Evolutionary conservation across 805 yeast genomes (phyloP).

Genomic region (Saccharomycodes ludwigii): DNA sequence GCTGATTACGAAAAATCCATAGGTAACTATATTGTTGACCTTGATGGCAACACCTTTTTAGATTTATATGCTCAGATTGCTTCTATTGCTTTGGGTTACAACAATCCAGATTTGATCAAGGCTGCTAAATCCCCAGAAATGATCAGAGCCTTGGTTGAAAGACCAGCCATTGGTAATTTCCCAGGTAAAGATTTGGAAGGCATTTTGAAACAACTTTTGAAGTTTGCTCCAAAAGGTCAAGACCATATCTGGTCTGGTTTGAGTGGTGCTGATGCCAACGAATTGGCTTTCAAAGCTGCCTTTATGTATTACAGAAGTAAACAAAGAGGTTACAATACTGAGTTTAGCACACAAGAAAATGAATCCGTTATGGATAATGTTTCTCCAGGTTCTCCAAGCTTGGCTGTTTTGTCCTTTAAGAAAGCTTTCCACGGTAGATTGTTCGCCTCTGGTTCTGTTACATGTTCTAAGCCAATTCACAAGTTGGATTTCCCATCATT

Average conservation of each 20-base stretch:
- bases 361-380: conserved; percentile 63
- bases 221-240: conserved; percentile 56
- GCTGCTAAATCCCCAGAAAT: conserved; percentile 48
- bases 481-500: conserved; percentile 87
- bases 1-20: conserved; percentile 51
- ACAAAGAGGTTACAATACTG: conserved; percentile 34
- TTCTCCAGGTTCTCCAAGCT: conserved; percentile 81
- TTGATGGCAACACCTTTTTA: conserved; percentile 47
- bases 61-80: conserved; percentile 67
- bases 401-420: conserved; percentile 77
- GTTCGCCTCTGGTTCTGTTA: conserved; percentile 82
- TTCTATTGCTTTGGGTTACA: conserved; percentile 59
- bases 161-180: conserved; percentile 59
- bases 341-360: conserved; percentile 57
- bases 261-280: conserved; percentile 61
- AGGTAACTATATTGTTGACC: conserved; percentile 58
- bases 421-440: conserved; percentile 91
- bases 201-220: conserved; percentile 33
- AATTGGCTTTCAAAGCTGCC: conserved; percentile 60
- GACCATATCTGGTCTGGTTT: conserved; percentile 51
- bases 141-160: conserved; percentile 51
- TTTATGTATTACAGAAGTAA: conserved; percentile 50
- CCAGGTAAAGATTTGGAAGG: conserved; percentile 44
- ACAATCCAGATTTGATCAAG: conserved; percentile 49
- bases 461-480: conserved; percentile 91